A percentile compares a stretch with the other conserved stretches of the same genome.
phyloP scores from a whole-genome alignment of 169 alveolate genomes.

The Cryptosporidium andersoni region DNA sequence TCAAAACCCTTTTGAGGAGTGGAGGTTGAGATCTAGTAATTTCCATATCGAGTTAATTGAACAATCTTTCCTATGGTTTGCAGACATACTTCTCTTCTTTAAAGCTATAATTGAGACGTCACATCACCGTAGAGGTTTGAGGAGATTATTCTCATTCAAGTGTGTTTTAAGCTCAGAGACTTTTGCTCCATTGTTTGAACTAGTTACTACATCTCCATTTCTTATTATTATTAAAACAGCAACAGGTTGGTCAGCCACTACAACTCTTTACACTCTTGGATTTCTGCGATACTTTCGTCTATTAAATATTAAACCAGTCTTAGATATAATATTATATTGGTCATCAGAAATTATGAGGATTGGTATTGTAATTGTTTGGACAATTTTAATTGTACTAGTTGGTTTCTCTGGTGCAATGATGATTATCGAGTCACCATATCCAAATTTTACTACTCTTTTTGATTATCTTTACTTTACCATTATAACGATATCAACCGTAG shows the following conservation, averaged over 20 bases:
- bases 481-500: conserved; percentile 72
- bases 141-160: conserved; percentile 29
- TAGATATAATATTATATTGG: conserved; percentile 40
- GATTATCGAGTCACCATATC: conserved; percentile 64
- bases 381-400: conserved; percentile 36
- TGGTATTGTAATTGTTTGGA: conserved; percentile 54
- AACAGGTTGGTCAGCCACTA: conserved; percentile 51
- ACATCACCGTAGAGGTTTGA: conserved; percentile 22
- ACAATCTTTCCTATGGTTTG: conserved; percentile 61
- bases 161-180: conserved; percentile 33
- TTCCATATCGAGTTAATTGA: conserved; percentile 29
- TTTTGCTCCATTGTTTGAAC: conserved; percentile 50
- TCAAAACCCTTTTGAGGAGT: conserved; percentile 4
- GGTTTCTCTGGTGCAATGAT: conserved; percentile 70
- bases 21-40: conserved; percentile 38
- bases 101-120: conserved; percentile 38
- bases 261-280: conserved; percentile 53
- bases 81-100: conserved; percentile 38
- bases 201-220: conserved; percentile 50
- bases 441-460: conserved; percentile 43
- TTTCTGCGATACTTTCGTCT: conserved; percentile 41
- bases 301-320: conserved; percentile 33
- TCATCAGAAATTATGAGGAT: conserved; percentile 63
- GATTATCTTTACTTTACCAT: conserved; percentile 67
- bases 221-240: conserved; percentile 14